These are phyloP conservation scores for Monosporascus sp. DNA, from an alignment of 2,329 filamentous ascomycete genomes.

Conservation along the genomic window DNA sequence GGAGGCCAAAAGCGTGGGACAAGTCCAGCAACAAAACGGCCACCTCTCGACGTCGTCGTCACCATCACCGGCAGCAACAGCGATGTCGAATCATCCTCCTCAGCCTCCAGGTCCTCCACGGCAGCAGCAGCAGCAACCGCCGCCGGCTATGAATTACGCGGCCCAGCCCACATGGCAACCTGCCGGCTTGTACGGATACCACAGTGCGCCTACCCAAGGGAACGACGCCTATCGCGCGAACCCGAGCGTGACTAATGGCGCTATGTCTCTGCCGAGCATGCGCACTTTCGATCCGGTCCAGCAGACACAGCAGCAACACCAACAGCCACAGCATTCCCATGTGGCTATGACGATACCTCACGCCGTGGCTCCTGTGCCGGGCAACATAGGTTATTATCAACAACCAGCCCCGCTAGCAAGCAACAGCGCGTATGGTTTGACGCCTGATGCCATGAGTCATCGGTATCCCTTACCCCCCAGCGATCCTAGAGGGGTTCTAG, in stretches of 20 bases:
- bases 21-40: neutral
- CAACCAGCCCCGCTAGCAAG: slow-evolving; percentile 30
- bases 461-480: slow-evolving; percentile 43
- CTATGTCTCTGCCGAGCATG: slow-evolving; percentile 38
- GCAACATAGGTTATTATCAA: slow-evolving; percentile 39
- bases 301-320: slow-evolving; percentile 18
- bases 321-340: slow-evolving; percentile 22
- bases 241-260: slow-evolving; percentile 22
- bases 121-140: slow-evolving; percentile 6
- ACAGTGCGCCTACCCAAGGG: slow-evolving; percentile 15
- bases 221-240: slow-evolving; percentile 32
- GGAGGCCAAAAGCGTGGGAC: neutral
- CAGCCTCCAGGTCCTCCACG: slow-evolving; percentile 22
- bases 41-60: slow-evolving; percentile 9
- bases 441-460: slow-evolving; percentile 35
- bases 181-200: slow-evolving; percentile 26
- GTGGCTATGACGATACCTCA: slow-evolving; percentile 33
- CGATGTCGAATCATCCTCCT: slow-evolving; percentile 26
- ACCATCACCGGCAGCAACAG: slow-evolving; percentile 12
- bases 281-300: slow-evolving; percentile 35
- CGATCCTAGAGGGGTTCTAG: slow-evolving; percentile 42
- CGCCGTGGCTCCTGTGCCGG: slow-evolving; percentile 30
- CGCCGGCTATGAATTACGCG: slow-evolving; percentile 18
- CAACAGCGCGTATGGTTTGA: slow-evolving; percentile 37
- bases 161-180: slow-evolving; percentile 21